phyloP scores from a whole-genome alignment of 768 basidiomycete species.

The Lentinula sp. region DNA sequence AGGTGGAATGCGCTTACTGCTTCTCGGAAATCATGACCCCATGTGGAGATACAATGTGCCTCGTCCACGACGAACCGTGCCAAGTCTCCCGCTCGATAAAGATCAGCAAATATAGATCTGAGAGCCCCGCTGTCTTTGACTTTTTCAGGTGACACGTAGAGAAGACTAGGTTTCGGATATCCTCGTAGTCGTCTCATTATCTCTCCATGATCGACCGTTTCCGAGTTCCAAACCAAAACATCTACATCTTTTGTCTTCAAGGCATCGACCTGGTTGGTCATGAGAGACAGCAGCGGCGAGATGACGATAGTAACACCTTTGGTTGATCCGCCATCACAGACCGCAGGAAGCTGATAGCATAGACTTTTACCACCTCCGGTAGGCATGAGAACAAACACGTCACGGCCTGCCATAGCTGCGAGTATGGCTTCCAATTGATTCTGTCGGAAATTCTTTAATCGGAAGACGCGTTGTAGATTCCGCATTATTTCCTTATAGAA shows the following conservation, averaged over 20 bases:
- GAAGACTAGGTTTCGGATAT: slow-evolving; percentile 50
- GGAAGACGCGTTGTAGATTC: slow-evolving; percentile 56
- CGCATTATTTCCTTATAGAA: slow-evolving; percentile 47
- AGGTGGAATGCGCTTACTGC: slow-evolving; percentile 41
- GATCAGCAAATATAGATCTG: slow-evolving; percentile 44
- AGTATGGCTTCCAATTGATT: slow-evolving; percentile 88
- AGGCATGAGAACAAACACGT: slow-evolving; percentile 94
- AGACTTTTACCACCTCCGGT: slow-evolving; percentile 92
- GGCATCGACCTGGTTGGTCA: slow-evolving; percentile 80
- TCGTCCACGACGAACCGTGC: slow-evolving; percentile 95
- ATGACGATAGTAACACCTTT: slow-evolving; percentile 86
- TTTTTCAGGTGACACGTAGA: slow-evolving; percentile 94
- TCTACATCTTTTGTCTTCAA: slow-evolving; percentile 60
- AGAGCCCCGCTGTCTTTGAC: slow-evolving; percentile 57
- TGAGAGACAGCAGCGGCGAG: slow-evolving; percentile 83
- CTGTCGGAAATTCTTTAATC: slow-evolving; percentile 59
- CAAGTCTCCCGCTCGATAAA: slow-evolving; percentile 53
- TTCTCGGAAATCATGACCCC: slow-evolving; percentile 93
- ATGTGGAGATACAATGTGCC: slow-evolving; percentile 89
- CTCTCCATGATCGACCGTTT: slow-evolving; percentile 35
- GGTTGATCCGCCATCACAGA: slow-evolving; percentile 66
- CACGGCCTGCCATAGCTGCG: slow-evolving; percentile 70
- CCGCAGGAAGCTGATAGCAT: slow-evolving; percentile 87
- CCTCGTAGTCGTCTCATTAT: slow-evolving; percentile 37
- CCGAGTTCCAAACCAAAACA: slow-evolving; percentile 65